Percentiles rank a stretch among this genome's conserved stretches.
These are phyloP conservation scores for Cerioporus squamosus DNA, from an alignment of 1,284 basidiomycete species.

Conservation along the genomic window DNA sequence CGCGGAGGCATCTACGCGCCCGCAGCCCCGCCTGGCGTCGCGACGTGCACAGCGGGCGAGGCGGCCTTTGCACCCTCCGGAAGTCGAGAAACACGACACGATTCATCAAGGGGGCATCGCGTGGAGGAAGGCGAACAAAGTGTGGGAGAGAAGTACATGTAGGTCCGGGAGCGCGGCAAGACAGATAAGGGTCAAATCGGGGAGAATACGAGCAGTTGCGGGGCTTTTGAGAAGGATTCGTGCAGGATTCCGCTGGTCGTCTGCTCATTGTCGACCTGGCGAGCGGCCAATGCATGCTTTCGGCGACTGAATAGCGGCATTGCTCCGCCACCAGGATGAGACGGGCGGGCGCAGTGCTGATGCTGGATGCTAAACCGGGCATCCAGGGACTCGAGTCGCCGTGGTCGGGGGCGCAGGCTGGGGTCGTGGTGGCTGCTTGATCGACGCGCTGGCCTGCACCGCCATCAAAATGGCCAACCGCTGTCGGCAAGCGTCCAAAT, in stretches of 20 bases:
- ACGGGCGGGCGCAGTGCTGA: no score
- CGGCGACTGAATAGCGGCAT: not conserved
- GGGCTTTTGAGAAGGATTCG: no score
- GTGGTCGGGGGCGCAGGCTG: not conserved
- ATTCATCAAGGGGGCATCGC: not conserved
- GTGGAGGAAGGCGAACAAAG: not conserved
- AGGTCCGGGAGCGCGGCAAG: not conserved
- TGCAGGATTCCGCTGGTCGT: no score
- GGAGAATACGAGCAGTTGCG: not conserved
- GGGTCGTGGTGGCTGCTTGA: constrained; percentile 8
- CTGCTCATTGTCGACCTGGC: not conserved
- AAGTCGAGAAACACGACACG: not conserved
- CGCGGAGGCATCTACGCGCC: not conserved
- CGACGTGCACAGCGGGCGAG: not conserved
- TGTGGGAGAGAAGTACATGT: not conserved
- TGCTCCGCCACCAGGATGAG: no score
- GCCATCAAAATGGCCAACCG: constrained; percentile 20
- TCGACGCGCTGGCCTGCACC: constrained; percentile 25
- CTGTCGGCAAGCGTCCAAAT: constrained; percentile 19
- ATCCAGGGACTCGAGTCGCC: not conserved
- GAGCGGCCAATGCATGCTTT: not conserved
- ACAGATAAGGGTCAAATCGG: not conserved
- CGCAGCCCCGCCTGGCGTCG: not conserved
- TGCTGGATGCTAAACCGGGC: no score
- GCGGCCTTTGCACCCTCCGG: not conserved